Percentiles rank a stretch among this genome's conserved stretches.
These are phyloP conservation scores for Sodiomyces alkalinus DNA, from an alignment of 2,329 filamentous ascomycete genomes.

Conservation along the genomic window DNA sequence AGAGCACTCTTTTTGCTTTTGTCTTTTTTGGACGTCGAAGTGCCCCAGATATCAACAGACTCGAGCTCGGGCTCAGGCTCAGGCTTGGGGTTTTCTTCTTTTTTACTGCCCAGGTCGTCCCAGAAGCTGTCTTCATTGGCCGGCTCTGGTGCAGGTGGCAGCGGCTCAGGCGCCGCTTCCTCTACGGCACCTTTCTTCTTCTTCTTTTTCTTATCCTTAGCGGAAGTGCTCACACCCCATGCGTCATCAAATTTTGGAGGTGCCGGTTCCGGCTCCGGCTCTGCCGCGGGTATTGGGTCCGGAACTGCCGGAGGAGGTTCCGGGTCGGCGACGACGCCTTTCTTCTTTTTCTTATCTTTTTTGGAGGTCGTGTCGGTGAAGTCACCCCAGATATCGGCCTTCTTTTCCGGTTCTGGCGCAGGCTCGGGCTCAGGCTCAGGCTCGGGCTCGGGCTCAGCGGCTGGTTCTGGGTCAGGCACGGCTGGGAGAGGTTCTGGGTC, in stretches of 20 bases:
- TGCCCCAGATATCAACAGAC: constrained; percentile 6
- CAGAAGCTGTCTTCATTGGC: constrained; percentile 2
- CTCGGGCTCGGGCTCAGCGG: constrained; percentile 11
- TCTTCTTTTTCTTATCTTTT: constrained; percentile 19
- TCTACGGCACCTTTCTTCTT: constrained; percentile 15
- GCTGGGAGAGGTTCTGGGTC: constrained; percentile 13
- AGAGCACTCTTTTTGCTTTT: constrained; percentile 22
- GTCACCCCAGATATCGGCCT: constrained; percentile 10
- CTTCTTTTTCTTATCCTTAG: constrained; percentile 29
- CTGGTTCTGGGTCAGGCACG: too few species aligned
- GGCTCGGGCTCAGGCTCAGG: constrained; percentile 13
- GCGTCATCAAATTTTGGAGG: constrained; percentile 11
- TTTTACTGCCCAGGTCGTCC: constrained; percentile 1
- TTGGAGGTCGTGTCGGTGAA: constrained; percentile 16
- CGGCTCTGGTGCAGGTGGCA: constrained; percentile 11
- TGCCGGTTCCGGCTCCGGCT: constrained; percentile 2
- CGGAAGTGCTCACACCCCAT: constrained; percentile 13
- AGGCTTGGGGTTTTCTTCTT: constrained; percentile 4
- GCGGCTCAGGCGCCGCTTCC: constrained; percentile 16
- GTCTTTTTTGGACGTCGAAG: constrained; percentile 22
- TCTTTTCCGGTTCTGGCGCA: constrained; percentile 4
- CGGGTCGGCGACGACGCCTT: constrained; percentile 9
- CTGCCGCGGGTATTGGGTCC: constrained; percentile 5
- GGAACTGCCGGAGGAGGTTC: neutral
- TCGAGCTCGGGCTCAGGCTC: constrained; percentile 11